Base-by-base conservation (phyloP, 148 eudicot species). In the Bassia scoparia region DNA sequence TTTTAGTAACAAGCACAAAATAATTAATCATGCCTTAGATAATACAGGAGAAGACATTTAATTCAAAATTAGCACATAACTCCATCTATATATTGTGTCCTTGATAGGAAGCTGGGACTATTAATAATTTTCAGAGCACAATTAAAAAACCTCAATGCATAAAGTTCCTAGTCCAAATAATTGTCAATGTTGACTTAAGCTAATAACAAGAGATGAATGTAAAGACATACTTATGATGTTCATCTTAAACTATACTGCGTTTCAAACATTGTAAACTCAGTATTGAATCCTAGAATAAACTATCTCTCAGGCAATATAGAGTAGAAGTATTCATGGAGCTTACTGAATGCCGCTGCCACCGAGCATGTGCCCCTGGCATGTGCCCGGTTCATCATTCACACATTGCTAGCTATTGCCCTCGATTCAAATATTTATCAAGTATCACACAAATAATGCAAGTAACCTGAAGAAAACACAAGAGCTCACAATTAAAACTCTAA, bases 341-440 rank as follows among this genome's bases (percentile, higher is more conserved):
- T 81, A 93, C 98, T 94, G 98, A 83, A 94, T 91, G 77, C 97
- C 98, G 77, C 77, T 91, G 71, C 98, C 98, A 73, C 83, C 23
- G 88, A 83, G 74, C 98, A 94, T 49, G 37, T 70, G 29, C 91
- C 97, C 70, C 68, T 63, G 76, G 70, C 98, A 94, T 72, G 81
- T 80, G 67, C 49, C 31, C 15, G 80, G 87, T 77, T 78, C 84
- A 62, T 97, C 98, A 77, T 95, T 95, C 49, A 95, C 96, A 72
- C 99, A 79, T 95, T 95, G 79, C 99, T 95, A 65, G 92, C 99
- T 67, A 95, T 95, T 20, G 90, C 87, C 58, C 99, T 35, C 99
- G 99, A 80, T 95, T 97, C 70, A 92, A 62, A 76, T 95, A 83
- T 92, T 95, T 60, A 95, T 77, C 82, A 95, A 77, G 79, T 92